Evolutionary conservation across 2,329 filamentous ascomycete species (phyloP), one percentile per base, ranked within the genome.

Genomic region (Monascus ruber): DNA sequence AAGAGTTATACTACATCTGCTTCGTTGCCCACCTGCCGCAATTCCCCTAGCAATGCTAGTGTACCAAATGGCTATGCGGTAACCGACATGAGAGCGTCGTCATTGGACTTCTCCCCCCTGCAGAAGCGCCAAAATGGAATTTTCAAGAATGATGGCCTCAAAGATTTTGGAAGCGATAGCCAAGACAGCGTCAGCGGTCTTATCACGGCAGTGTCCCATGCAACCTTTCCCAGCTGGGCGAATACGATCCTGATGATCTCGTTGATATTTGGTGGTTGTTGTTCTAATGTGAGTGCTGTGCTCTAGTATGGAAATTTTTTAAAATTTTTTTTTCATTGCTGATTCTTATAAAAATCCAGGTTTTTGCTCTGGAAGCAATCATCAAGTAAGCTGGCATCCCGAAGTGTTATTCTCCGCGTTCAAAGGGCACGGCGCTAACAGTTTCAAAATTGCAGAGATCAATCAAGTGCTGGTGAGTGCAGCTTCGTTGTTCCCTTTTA

Each of bases 321-420:
- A n/a, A 33, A 37, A 7, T 9, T 42, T 35, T 42, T 40, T 46
- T 35, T 42, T 40, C 45, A 36, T 47, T 50, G 54, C 48, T 52
- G 59, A 48, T 28, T 25, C 26, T 31, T 33, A 27, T 17, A 17
- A 17, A 17, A 17, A 7, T 25, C 9, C 46, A 94, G 81, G 86
- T 95, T n/a, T 96, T 94, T 65, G 86, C 89, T 32, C 73, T 98
- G 41, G 91, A 98, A 64, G 84, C 85, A 35, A 94, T 96, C 52
- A 79, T 98, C 58, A 93, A 91, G 84, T 91, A 68, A 75, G 80
- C 68, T 34, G 5, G 24, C 24, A 11, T 24, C 6, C 24, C 3
- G 5, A 9, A 17, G 17, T 17, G 17, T 17, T 17, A 17, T 17
- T 17, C 17, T 17, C 17, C 17, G 17, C 17, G 17, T 17, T 17